phyloP scores from a whole-genome alignment of 495 filamentous ascomycete genomes.

The Daldinia bambusicola region DNA sequence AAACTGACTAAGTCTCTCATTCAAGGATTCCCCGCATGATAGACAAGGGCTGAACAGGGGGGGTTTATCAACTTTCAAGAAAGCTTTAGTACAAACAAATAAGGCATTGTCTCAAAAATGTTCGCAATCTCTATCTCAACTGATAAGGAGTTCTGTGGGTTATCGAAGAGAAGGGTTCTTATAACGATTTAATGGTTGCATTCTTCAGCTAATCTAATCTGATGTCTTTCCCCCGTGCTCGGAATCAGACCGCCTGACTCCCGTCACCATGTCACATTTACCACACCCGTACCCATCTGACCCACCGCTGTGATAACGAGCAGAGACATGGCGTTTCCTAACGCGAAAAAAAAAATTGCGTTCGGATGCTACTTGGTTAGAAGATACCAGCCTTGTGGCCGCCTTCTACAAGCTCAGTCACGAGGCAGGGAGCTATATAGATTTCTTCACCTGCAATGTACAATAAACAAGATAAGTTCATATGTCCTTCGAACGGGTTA shows the following conservation, averaged over 20 bases:
- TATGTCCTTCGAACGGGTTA: no score
- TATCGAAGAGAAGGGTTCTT: slow-evolving; percentile 3
- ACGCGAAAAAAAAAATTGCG: neutral
- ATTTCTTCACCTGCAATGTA: no score
- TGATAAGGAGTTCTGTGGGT: slow-evolving; percentile 21
- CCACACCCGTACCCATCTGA: slow-evolving; percentile 27
- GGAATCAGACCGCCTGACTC: slow-evolving; percentile 40
- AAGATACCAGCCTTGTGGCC: neutral
- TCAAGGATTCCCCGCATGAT: slow-evolving; percentile 40
- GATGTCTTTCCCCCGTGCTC: slow-evolving; percentile 28
- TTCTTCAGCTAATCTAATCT: slow-evolving; percentile 25
- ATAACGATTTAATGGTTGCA: slow-evolving; percentile 29
- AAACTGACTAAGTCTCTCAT: neutral
- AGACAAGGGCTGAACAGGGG: slow-evolving; percentile 15
- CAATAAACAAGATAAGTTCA: no score
- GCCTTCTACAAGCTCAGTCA: no score
- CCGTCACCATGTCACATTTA: slow-evolving; percentile 33
- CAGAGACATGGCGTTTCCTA: slow-evolving; percentile 17
- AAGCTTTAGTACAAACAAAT: neutral
- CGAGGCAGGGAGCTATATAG: no score
- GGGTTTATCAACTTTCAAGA: neutral
- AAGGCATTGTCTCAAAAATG: slow-evolving; percentile 4
- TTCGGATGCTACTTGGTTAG: neutral
- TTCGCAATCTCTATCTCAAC: neutral
- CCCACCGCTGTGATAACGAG: slow-evolving; percentile 30